phyloP scores from a whole-genome alignment of 345 rosid genomes.

The Excoecaria cochinchinensis region DNA sequence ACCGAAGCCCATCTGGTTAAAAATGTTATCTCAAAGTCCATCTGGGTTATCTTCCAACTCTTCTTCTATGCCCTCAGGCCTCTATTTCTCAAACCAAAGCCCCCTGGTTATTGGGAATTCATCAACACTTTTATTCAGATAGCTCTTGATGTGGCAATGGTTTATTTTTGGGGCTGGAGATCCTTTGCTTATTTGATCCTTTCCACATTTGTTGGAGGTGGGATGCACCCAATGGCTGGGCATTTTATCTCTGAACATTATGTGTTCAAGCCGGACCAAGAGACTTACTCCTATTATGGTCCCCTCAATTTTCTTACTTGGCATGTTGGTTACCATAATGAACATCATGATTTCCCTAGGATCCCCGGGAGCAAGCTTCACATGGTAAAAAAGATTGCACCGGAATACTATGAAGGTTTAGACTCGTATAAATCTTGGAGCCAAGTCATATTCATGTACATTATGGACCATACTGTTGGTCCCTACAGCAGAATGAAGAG shows the following conservation, averaged over 20 bases:
- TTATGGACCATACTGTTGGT: conserved; percentile 63
- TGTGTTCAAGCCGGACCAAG: conserved; percentile 74
- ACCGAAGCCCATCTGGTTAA: conserved; percentile 60
- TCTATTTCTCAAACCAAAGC: conserved; percentile 77
- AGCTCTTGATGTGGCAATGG: conserved; percentile 49
- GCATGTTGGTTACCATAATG: conserved; percentile 88
- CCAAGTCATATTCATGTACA: conserved; percentile 83
- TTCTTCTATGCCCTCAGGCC: conserved; percentile 88
- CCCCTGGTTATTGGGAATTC: conserved; percentile 83
- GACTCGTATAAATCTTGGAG: conserved; percentile 75
- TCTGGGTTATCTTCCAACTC: conserved; percentile 81
- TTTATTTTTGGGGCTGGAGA: conserved; percentile 66
- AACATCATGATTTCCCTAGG: conserved; percentile 93
- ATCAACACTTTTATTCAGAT: conserved; percentile 55
- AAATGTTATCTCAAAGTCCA: conserved; percentile 54
- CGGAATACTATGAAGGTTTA: conserved; percentile 63
- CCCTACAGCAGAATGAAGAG: conserved; percentile 92
- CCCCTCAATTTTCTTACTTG: conserved; percentile 76
- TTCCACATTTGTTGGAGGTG: conserved; percentile 90
- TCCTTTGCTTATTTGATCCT: conserved; percentile 70
- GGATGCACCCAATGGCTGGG: conserved; percentile 90
- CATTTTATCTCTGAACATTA: conserved; percentile 92
- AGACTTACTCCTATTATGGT: conserved; percentile 86
- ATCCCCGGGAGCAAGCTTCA: conserved; percentile 77
- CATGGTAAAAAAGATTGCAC: conserved; percentile 83